Evolutionary conservation across 108 stramenopile species (phyloP).

Genomic region (Pseudonitzschia multistriata): DNA sequence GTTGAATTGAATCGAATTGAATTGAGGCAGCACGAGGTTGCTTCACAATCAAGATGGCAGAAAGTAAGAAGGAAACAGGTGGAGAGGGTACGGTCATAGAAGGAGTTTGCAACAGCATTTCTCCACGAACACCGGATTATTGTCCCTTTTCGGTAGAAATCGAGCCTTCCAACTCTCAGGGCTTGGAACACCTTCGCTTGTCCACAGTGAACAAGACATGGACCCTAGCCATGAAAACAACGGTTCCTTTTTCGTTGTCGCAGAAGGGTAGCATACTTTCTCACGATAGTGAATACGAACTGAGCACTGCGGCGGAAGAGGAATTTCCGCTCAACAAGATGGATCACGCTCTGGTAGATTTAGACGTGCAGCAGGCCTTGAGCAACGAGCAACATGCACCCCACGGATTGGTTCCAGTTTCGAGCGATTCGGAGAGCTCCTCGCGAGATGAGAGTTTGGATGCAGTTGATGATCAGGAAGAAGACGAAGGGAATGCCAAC

Average conservation of each 20-base stretch:
- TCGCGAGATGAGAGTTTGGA: neutral
- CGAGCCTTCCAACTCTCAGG: neutral
- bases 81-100: neutral
- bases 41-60: too few species aligned
- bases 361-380: neutral
- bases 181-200: neutral
- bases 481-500: neutral
- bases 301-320: neutral
- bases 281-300: neutral
- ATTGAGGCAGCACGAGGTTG: neutral
- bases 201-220: neutral
- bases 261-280: neutral
- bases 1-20: neutral
- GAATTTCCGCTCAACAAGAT: neutral
- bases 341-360: neutral
- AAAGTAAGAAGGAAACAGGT: neutral
- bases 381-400: neutral
- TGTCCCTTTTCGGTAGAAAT: slow-evolving; percentile 11
- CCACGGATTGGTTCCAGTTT: neutral
- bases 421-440: slow-evolving; percentile 6
- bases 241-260: neutral
- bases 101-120: neutral
- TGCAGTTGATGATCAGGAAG: neutral
- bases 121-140: neutral
- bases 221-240: neutral